Percentiles rank a stretch among this genome's conserved stretches.
Evolutionary conservation across 768 basidiomycete species (phyloP).

Genomic region (Austroboletus festivus): DNA sequence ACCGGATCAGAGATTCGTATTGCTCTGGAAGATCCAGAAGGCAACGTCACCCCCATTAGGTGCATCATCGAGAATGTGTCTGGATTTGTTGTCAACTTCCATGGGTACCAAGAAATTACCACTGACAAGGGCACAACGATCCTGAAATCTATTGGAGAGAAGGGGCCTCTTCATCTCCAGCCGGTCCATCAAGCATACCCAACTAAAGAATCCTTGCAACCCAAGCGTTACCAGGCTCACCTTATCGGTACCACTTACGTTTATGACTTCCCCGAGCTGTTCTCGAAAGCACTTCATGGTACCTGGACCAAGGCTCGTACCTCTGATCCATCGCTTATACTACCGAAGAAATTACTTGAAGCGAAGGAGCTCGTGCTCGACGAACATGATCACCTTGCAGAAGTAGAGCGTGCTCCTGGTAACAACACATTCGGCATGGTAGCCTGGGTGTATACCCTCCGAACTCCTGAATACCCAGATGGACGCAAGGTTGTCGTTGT

Average conservation of each 20-base stretch:
- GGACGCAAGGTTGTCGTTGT: conserved; percentile 88
- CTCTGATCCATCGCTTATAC: conserved; percentile 58
- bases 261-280: conserved; percentile 99
- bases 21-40: conserved; percentile 89
- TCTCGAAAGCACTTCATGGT: conserved; percentile 94
- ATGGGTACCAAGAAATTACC: conserved; percentile 96
- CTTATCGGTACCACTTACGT: conserved; percentile 97
- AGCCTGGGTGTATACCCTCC: conserved; percentile 91
- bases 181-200: conserved; percentile 92
- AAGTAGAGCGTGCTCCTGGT: conserved; percentile 89
- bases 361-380: conserved; percentile 91
- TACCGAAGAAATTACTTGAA: conserved; percentile 77
- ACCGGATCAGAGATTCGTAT: conserved; percentile 98
- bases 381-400: conserved; percentile 85
- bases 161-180: conserved; percentile 94
- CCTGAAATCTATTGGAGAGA: conserved; percentile 96
- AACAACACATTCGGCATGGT: conserved; percentile 98
- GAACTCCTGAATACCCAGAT: conserved; percentile 87
- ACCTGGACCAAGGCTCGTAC: conserved; percentile 78
- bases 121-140: conserved; percentile 95
- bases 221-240: conserved; percentile 98
- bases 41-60: conserved; percentile 93
- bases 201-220: conserved; percentile 97
- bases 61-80: conserved; percentile 98
- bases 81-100: conserved; percentile 97